Evolutionary conservation across 805 yeast species (phyloP).

Genomic region (Metschnikowia henanensis): DNA sequence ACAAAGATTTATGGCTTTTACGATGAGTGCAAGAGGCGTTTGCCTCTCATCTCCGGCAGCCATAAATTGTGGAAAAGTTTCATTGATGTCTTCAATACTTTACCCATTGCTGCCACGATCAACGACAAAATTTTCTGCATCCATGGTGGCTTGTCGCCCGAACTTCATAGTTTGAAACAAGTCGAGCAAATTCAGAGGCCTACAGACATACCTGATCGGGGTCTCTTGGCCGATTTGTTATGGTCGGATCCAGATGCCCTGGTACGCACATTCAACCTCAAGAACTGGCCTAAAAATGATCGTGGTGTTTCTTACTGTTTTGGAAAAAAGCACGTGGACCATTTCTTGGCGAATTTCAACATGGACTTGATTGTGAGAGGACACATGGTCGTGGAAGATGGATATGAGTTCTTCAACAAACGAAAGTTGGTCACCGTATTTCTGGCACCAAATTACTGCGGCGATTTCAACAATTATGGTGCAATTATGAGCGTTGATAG

Average conservation of each 20-base stretch:
- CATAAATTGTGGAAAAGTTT: conserved; percentile 51
- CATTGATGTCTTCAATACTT: conserved; percentile 56
- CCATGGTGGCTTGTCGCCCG: conserved; percentile 78
- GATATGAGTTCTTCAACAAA: conserved; percentile 78
- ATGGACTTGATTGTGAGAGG: conserved; percentile 81
- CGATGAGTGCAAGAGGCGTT: conserved; percentile 59
- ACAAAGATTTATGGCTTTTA: conserved; percentile 61
- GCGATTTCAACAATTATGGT: conserved; percentile 78
- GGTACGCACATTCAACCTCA: conserved; percentile 31
- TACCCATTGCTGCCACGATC: conserved; percentile 63
- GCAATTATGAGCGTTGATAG: conserved; percentile 76
- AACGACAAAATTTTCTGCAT: conserved; percentile 59
- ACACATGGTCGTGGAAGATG: conserved; percentile 90
- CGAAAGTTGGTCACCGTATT: conserved; percentile 76
- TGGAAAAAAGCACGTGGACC: conserved; percentile 70
- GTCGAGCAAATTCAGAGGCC: conserved; percentile 74
- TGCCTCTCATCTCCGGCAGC: conserved; percentile 26
- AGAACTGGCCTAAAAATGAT: conserved; percentile 78
- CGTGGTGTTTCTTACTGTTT: conserved; percentile 82
- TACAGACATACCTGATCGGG: conserved; percentile 81
- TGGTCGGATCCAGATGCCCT: conserved; percentile 80
- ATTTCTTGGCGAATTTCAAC: conserved; percentile 62
- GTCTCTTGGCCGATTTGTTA: conserved; percentile 71
- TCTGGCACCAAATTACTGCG: conserved; percentile 83
- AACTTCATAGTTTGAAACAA: conserved; percentile 60